Evolutionary conservation across 179 eudicot genomes (phyloP), one percentile per base, ranked within the genome.

Genomic region (Silene vulgaris): DNA sequence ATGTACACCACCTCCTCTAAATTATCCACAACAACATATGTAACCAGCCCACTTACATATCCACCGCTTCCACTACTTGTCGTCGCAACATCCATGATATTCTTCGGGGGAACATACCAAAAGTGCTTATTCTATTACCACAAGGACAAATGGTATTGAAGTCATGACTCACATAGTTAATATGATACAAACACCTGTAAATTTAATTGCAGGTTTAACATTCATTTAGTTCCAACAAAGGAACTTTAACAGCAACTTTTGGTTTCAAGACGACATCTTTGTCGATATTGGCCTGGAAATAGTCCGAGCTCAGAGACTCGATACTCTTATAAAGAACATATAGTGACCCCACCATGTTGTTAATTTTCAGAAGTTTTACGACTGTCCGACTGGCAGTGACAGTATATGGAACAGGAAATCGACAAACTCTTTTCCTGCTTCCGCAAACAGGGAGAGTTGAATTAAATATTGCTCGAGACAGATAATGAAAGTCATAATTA

Each of bases 231-330:
- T 21, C 43, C 69, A 52, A 30, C 26, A 30, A 37, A 23, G 69
- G 64, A 64, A 50, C 21, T 20, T 30, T 76, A 21, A 65, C 72
- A 17, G 74, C 64, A 37, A 32, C 43, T 64, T 56, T 43, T 0
- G 81, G 85, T 54, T 79, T 74, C 29, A 85, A 64, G 13, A 84
- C 80, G 0, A 20, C 14, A 19, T 81, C 76, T 50, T 77, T 86
- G 30, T 48, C 37, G 45, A 67, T 45, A 21, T 43, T 20, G 0
- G 78, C 35, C 14, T 79, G 79, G 19, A 86, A 35, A 60, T 78
- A 84, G 0, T 75, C 56, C 3, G 62, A 4, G 29, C 50, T 69
- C 0, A 86, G 74, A 29, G 75, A 76, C 26, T 78, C 74, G 1
- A 80, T 21, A 60, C 85, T 84, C 5, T 75, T 45, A 40, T 78